A percentile compares a stretch with the other conserved stretches of the same genome.
phyloP scores from a whole-genome alignment of 306 rosid genomes.

The Sicyos baderoa region DNA sequence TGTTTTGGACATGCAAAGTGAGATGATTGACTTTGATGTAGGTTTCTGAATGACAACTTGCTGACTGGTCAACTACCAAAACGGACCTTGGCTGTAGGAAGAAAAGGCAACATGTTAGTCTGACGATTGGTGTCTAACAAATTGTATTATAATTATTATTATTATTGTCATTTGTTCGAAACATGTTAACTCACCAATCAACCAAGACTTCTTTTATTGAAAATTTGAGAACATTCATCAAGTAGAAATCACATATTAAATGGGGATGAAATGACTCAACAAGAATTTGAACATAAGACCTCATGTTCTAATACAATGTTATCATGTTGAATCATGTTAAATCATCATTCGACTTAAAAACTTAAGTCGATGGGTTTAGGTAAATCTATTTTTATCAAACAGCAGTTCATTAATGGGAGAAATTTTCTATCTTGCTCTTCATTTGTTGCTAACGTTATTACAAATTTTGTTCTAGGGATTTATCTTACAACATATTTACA shows the following conservation, averaged over 20 bases:
- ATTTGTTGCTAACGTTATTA: background rate
- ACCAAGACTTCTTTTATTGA: too few relatives aligned
- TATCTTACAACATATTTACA: constrained; percentile 69
- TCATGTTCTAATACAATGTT: too few relatives aligned
- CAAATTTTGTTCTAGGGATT: constrained; percentile 45
- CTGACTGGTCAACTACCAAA: constrained; percentile 47
- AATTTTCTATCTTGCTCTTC: background rate
- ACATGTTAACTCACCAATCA: too few relatives aligned
- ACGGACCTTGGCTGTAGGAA: constrained; percentile 28
- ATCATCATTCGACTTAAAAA: too few relatives aligned
- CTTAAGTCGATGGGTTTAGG: too few relatives aligned
- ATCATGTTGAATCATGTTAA: too few relatives aligned
- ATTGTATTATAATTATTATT: background rate
- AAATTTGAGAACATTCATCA: too few relatives aligned
- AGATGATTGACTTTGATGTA: constrained; percentile 24
- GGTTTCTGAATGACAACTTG: constrained; percentile 68
- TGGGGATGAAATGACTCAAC: too few relatives aligned
- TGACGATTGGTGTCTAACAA: background rate
- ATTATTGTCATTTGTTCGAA: background rate
- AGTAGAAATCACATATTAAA: too few relatives aligned
- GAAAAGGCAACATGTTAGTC: constrained; percentile 35
- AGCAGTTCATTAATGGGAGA: background rate
- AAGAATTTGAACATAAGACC: too few relatives aligned
- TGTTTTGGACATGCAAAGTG: background rate
- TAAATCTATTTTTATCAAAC: too few relatives aligned